phyloP scores from a whole-genome alignment of 192 early-diverging fungal species.

The Chytriomyces sp. region DNA sequence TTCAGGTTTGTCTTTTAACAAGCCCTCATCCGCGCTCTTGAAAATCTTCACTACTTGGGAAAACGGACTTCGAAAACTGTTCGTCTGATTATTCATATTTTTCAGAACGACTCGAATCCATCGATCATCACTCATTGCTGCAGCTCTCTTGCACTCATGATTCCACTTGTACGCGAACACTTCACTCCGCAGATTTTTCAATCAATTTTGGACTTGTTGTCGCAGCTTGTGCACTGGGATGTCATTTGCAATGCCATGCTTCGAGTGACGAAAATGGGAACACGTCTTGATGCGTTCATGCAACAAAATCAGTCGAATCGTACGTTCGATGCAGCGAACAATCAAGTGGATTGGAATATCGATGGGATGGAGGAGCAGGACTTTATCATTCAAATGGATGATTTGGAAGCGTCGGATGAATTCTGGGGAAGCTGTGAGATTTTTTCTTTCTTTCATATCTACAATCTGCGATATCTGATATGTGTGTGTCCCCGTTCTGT shows the following conservation, averaged over 20 bases:
- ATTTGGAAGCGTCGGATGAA: conserved; percentile 31
- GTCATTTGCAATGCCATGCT: conserved; percentile 24
- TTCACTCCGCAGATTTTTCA: background rate
- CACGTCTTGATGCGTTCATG: background rate
- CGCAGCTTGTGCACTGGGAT: conserved; percentile 31
- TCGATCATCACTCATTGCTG: background rate
- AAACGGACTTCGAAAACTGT: too few relatives aligned
- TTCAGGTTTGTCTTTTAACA: too few relatives aligned
- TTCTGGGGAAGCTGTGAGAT: conserved; percentile 22
- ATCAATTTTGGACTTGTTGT: conserved; percentile 6
- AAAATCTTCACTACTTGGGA: too few relatives aligned
- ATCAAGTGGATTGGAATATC: background rate
- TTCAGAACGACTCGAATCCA: conserved; percentile 6
- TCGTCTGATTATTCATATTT: background rate
- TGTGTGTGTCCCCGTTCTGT: too few relatives aligned
- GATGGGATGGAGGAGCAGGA: conserved; percentile 1
- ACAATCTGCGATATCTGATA: background rate
- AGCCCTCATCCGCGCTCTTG: too few relatives aligned
- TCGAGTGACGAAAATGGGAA: conserved; percentile 20
- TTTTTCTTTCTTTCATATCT: background rate
- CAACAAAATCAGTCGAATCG: background rate
- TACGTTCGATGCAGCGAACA: background rate
- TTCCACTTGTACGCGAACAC: background rate
- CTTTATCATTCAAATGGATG: conserved; percentile 30
- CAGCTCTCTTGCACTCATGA: conserved; percentile 1